These are phyloP conservation scores for Russula virescens DNA, from an alignment of 768 basidiomycete species.

Conservation along the genomic window DNA sequence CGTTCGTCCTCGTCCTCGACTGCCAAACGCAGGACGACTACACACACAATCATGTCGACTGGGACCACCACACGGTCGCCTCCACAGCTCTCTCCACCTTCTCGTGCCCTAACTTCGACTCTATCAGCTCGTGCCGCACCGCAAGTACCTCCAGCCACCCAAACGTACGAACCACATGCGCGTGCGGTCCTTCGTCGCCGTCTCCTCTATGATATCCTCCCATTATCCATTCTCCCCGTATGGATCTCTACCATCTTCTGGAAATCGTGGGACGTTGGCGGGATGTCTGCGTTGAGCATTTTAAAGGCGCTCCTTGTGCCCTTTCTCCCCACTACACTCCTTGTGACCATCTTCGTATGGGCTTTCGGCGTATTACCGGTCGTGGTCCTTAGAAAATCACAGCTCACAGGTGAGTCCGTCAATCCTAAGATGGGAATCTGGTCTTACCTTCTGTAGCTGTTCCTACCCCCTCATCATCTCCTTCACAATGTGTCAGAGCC, in stretches of 20 bases:
- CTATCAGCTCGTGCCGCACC: conserved; percentile 45
- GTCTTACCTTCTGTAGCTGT: conserved; percentile 33
- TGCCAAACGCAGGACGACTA: too few species aligned
- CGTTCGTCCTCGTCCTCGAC: too few species aligned
- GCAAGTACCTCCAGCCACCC: conserved; percentile 49
- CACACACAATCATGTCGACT: neutral
- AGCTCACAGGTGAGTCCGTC: conserved; percentile 48
- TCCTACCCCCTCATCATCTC: conserved; percentile 47
- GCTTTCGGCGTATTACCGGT: conserved; percentile 48
- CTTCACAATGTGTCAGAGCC: conserved; percentile 41
- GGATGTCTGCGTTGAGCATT: conserved; percentile 30
- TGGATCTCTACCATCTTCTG: conserved; percentile 40
- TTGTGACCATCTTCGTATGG: conserved; percentile 44
- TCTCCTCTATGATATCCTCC: conserved; percentile 49
- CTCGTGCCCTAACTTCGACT: conserved; percentile 38
- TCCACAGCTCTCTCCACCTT: conserved; percentile 27
- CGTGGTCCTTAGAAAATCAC: conserved; percentile 50
- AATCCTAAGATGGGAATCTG: neutral
- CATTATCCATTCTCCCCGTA: conserved; percentile 43
- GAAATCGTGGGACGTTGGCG: conserved; percentile 42
- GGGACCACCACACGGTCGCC: conserved; percentile 23
- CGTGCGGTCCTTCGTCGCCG: conserved; percentile 58
- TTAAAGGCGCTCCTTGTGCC: conserved; percentile 40
- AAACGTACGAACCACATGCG: conserved; percentile 60
- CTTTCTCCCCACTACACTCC: conserved; percentile 34